Conservation (phyloP, 305 asterid species). For the Striga hermonthica region DNA sequence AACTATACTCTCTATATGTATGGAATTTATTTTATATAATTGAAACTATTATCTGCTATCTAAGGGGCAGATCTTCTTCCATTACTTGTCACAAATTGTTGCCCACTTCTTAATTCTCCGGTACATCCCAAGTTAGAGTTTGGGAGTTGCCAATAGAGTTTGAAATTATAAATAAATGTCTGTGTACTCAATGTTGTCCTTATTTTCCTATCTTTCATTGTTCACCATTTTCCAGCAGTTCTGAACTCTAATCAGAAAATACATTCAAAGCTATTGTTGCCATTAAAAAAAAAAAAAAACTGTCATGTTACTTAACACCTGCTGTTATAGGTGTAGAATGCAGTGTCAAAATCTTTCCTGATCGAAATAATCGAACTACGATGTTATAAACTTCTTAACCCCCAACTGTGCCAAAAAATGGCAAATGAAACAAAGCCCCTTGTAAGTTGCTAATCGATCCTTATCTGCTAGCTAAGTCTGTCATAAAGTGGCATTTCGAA, state of each 20-base stretch:
- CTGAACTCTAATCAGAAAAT: not conserved
- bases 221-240: no score
- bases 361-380: not conserved
- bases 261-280: conserved; percentile 1
- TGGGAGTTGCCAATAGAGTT: not conserved
- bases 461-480: conserved; percentile 29
- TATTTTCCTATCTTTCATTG: not conserved
- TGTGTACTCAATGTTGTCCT: conserved; percentile 13
- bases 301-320: conserved; percentile 14
- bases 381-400: conserved; percentile 13
- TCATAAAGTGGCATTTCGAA: conserved; percentile 17
- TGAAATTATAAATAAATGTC: not conserved
- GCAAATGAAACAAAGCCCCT: not conserved
- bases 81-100: conserved; percentile 14
- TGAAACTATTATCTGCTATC: conserved; percentile 5
- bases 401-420: conserved; percentile 11
- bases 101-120: conserved; percentile 25
- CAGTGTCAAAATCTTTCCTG: conserved; percentile 8
- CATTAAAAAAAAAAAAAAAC: not conserved
- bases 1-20: conserved; percentile 27
- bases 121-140: conserved; percentile 18
- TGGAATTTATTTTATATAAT: conserved; percentile 4
- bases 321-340: conserved; percentile 1
- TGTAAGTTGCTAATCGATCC: conserved; percentile 7
- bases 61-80: conserved; percentile 11